A percentile compares a stretch with the other conserved stretches of the same genome.
phyloP scores from a whole-genome alignment of 306 rosid genomes.

The Castanea sativa region DNA sequence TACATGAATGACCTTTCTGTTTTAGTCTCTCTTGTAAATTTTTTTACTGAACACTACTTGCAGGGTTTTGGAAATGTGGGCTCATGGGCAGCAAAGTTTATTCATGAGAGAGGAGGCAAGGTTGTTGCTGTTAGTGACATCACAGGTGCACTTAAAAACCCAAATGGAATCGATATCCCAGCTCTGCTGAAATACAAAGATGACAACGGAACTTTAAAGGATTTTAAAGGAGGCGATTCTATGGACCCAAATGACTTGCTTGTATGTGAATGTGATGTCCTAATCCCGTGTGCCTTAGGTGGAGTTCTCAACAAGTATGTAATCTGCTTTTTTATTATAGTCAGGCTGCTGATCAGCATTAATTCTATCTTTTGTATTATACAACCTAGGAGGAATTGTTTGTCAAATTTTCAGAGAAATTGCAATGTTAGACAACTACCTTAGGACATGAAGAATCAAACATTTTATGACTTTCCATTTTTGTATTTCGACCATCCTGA shows the following conservation, averaged over 20 bases:
- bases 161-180: conserved; percentile 57
- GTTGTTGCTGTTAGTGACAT: conserved; percentile 72
- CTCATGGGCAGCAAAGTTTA: conserved; percentile 64
- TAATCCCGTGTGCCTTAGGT: conserved; percentile 72
- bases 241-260: conserved; percentile 61
- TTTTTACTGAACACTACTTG: neutral
- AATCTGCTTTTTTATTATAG: conserved; percentile 5
- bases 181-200: conserved; percentile 52
- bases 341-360: neutral
- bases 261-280: conserved; percentile 68
- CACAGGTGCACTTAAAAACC: conserved; percentile 60
- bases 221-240: conserved; percentile 48
- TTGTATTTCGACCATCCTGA: neutral
- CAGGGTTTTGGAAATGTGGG: conserved; percentile 80
- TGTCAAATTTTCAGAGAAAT: neutral
- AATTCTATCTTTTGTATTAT: neutral
- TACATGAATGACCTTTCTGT: neutral
- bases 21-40: neutral
- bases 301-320: conserved; percentile 66
- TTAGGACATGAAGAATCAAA: neutral
- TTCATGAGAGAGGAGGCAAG: conserved; percentile 65
- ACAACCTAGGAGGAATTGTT: neutral
- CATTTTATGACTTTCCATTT: neutral
- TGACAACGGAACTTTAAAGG: conserved; percentile 31
- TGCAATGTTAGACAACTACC: neutral